These are phyloP conservation scores for Metschnikowia colocasiae DNA, from an alignment of 805 yeast species.

Conservation along the genomic window DNA sequence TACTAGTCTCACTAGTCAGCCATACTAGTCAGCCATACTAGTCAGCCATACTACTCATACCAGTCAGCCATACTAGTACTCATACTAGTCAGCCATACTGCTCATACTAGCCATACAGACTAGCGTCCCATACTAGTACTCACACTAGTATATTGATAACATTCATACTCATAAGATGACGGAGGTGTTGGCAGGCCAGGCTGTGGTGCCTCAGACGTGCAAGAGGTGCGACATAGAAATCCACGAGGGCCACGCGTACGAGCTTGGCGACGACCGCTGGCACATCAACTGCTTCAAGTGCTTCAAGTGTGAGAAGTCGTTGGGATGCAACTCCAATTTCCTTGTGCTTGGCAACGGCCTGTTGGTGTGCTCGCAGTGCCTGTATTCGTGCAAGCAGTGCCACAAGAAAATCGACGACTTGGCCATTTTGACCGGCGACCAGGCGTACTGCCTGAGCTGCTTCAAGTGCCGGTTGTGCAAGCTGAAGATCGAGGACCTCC, in stretches of 20 bases:
- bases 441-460: slow-evolving; percentile 88
- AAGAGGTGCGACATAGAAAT: slow-evolving; percentile 48
- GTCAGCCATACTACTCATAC: no score
- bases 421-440: slow-evolving; percentile 93
- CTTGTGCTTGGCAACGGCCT: slow-evolving; percentile 91
- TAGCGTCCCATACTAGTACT: no score
- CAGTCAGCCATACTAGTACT: no score
- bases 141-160: no score
- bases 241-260: slow-evolving; percentile 91
- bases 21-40: no score
- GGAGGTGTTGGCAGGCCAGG: not conserved
- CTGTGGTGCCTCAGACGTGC: slow-evolving; percentile 26
- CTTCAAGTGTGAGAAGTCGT: slow-evolving; percentile 70
- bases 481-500: slow-evolving; percentile 76
- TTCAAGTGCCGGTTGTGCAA: slow-evolving; percentile 88
- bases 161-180: no score
- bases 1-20: no score
- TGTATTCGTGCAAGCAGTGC: slow-evolving; percentile 87
- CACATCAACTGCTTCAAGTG: slow-evolving; percentile 91
- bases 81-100: no score
- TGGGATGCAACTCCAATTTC: slow-evolving; percentile 87
- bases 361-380: slow-evolving; percentile 83
- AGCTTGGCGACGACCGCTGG: slow-evolving; percentile 93
- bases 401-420: slow-evolving; percentile 83
- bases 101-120: no score